Base-by-base conservation (phyloP, 176 grass and related monocot species). In the Urochloa ruziziensis region DNA sequence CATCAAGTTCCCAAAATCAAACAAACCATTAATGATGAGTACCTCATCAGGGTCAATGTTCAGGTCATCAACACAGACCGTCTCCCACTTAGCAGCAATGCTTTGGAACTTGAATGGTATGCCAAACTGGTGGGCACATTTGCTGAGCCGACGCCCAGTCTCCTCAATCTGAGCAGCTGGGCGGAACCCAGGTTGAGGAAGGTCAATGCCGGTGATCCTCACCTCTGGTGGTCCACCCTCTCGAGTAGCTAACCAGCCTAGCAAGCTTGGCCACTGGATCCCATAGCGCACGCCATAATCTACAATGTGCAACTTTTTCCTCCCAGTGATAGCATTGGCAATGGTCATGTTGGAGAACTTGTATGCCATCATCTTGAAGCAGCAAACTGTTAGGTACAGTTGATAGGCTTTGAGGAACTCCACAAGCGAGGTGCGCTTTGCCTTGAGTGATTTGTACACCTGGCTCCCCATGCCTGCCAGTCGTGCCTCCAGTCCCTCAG, bases 261-360 rank as follows among this genome's bases (percentile, higher is more conserved):
- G 51, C 33, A 96, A 88, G 74, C 94, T 93, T 0, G 94, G 94
- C 94, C 94, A 96, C 74, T 96, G 94, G 83, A 96, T 93, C 24
- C 94, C 94, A 11, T 91, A 85, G 0, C 87, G 70, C 68, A 96
- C 87, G 17, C 94, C 91, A 0, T 91, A 96, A 33, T 96, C 88
- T 0, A 96, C 74, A 4, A 96, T 93, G 61, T 96, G 94, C 34
- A 96, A 42, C 71, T 87, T 96, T 25, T 85, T 88, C 75, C 82
- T 85, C 77, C 83, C 64, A 89, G 18, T 30, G 73, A 32, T 0
- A 37, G 87, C 84, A 62, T 89, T 80, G 54, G 47, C 78, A 39
- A 96, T 93, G 51, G 88, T 93, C 23, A 61, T 7, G 44, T 96
- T 93, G 21, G 91, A 87, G 68, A 76, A 91, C 3, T 43, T 18